Percentiles rank a stretch among this genome's conserved stretches.
These are phyloP conservation scores for Pseudocercospora crystallina DNA, from an alignment of 2,329 filamentous ascomycete species.

Conservation along the genomic window DNA sequence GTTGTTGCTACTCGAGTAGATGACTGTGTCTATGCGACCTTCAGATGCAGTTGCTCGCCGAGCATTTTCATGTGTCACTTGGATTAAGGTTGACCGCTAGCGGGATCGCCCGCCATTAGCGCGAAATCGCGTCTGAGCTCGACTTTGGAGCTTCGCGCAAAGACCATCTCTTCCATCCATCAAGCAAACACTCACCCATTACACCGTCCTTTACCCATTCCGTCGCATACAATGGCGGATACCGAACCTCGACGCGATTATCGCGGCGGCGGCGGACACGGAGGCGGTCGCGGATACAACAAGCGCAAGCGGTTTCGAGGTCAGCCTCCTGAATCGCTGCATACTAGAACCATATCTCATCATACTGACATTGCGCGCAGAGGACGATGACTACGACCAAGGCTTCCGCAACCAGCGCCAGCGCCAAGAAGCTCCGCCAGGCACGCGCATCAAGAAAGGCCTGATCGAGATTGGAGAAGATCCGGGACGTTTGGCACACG, in stretches of 20 bases:
- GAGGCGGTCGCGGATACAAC: constrained; percentile 44
- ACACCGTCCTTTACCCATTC: no score
- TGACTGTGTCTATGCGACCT: no score
- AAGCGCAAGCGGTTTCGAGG: constrained; percentile 81
- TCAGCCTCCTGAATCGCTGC: constrained; percentile 39
- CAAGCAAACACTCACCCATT: no score
- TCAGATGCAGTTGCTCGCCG: no score
- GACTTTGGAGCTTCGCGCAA: no score
- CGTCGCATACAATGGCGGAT: constrained; percentile 30
- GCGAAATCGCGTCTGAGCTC: no score
- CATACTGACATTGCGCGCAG: constrained; percentile 40
- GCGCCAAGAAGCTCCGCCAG: constrained; percentile 63
- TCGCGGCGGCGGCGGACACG: constrained; percentile 36
- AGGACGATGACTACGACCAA: constrained; percentile 76
- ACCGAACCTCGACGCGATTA: constrained; percentile 32
- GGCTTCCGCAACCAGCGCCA: constrained; percentile 71
- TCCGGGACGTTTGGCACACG: constrained; percentile 72
- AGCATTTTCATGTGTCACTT: no score
- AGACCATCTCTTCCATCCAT: no score
- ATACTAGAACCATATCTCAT: not conserved
- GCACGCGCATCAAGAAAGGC: constrained; percentile 72
- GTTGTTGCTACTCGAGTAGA: no score
- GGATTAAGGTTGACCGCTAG: no score
- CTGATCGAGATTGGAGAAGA: constrained; percentile 80
- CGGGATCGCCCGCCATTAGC: no score